phyloP scores from a whole-genome alignment of 1,139 yeast genomes.

The Debaryomyces sp. region DNA sequence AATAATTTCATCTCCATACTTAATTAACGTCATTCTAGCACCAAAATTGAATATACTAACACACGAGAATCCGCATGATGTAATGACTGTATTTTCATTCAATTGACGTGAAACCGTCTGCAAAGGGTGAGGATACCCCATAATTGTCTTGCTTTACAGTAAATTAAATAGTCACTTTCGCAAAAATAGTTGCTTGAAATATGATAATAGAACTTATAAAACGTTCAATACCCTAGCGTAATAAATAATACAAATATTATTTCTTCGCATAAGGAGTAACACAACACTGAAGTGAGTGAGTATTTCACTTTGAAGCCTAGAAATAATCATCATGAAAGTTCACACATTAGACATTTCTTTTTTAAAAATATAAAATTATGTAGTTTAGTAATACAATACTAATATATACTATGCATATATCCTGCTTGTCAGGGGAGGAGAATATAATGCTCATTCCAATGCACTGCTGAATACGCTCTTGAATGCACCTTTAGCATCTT shows the following conservation, averaged over 20 bases:
- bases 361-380: background rate
- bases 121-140: constrained; percentile 10
- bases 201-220: background rate
- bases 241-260: no score
- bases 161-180: background rate
- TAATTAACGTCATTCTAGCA: constrained; percentile 49
- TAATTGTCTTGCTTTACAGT: background rate
- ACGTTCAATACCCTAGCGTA: no score
- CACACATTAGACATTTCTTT: background rate
- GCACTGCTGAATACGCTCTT: constrained; percentile 6
- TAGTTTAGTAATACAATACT: background rate
- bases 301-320: no score
- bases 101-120: constrained; percentile 9
- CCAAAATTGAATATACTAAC: constrained; percentile 45
- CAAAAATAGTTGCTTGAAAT: background rate
- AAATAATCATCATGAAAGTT: no score
- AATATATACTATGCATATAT: background rate
- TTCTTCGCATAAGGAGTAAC: no score
- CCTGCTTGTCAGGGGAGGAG: background rate
- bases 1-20: constrained; percentile 33
- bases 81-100: constrained; percentile 8
- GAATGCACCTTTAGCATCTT: constrained; percentile 37
- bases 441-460: background rate
- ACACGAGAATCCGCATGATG: constrained; percentile 29
- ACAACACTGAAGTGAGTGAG: no score